Conservation (phyloP, 148 eudicot species). For the Rhododendron griersonianum region DNA sequence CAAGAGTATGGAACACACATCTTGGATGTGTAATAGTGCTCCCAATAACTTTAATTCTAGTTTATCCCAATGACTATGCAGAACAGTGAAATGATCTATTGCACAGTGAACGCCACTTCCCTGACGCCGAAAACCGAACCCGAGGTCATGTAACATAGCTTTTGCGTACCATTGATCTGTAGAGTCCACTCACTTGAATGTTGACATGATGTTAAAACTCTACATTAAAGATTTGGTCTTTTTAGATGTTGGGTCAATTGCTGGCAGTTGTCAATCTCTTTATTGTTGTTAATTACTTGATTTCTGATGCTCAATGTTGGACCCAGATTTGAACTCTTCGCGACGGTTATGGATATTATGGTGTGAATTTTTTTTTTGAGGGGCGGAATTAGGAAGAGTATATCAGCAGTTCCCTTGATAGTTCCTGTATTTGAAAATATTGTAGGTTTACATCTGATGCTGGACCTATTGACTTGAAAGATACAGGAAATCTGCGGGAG, state of each 20-base stretch:
- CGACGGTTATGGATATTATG: background rate
- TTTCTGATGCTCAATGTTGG: background rate
- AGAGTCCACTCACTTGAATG: background rate
- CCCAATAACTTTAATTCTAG: background rate
- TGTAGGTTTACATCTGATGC: conserved; percentile 60
- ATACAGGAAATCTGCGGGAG: conserved; percentile 64
- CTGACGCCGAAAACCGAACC: background rate
- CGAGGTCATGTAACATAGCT: background rate
- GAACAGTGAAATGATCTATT: background rate
- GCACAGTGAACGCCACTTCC: background rate
- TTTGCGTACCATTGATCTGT: background rate
- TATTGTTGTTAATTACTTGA: background rate
- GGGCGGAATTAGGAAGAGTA: background rate
- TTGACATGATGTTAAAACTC: background rate
- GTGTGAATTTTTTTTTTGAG: background rate
- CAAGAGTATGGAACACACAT: background rate
- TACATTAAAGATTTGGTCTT: background rate
- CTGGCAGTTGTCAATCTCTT: background rate
- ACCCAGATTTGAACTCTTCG: background rate
- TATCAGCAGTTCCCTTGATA: background rate
- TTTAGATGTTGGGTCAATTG: background rate
- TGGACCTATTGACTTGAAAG: conserved; percentile 49
- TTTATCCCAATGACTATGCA: background rate
- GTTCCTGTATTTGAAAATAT: background rate
- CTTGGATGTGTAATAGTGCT: background rate